Evolutionary conservation across 495 filamentous ascomycete species (phyloP).

Genomic region (Penicillium tannophilum): DNA sequence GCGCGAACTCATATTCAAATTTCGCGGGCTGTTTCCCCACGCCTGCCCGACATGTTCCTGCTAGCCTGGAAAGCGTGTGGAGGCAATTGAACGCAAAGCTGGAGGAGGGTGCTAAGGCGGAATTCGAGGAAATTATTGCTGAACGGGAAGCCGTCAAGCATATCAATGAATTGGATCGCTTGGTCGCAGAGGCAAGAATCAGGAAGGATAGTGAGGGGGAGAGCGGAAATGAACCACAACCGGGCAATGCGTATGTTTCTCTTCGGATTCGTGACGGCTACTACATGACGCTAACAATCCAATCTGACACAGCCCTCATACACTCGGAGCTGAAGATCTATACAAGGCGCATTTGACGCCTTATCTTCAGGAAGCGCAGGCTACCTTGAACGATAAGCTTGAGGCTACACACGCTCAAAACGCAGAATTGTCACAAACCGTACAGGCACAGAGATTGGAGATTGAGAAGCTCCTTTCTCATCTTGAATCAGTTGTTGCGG

Average conservation of each 20-base stretch:
- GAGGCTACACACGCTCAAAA: constrained; percentile 66
- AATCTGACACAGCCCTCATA: constrained; percentile 63
- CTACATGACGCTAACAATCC: constrained; percentile 7
- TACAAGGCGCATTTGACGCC: constrained; percentile 72
- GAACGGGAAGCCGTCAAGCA: constrained; percentile 70
- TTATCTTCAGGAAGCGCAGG: constrained; percentile 61
- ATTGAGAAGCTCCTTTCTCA: constrained; percentile 66
- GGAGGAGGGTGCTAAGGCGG: constrained; percentile 59
- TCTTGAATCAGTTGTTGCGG: constrained; percentile 67
- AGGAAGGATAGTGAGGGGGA: constrained; percentile 50
- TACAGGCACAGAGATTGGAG: constrained; percentile 70
- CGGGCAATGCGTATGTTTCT: constrained; percentile 41
- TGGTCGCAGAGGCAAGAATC: constrained; percentile 68
- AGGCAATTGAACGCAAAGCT: constrained; percentile 68
- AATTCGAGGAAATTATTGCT: constrained; percentile 77
- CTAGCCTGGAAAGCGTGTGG: constrained; percentile 67
- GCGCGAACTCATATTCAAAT: constrained; percentile 72
- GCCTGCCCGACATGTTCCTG: constrained; percentile 68
- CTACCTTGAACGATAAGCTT: constrained; percentile 61
- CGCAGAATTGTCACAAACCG: constrained; percentile 57
- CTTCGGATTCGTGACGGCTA: background rate
- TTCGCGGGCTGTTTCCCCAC: constrained; percentile 91
- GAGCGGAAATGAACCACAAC: constrained; percentile 15
- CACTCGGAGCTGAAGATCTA: constrained; percentile 66
- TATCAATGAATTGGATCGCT: constrained; percentile 80